These are phyloP conservation scores for Blastocystis sp. DNA, from an alignment of 352 stramenopile species.

Conservation along the genomic window DNA sequence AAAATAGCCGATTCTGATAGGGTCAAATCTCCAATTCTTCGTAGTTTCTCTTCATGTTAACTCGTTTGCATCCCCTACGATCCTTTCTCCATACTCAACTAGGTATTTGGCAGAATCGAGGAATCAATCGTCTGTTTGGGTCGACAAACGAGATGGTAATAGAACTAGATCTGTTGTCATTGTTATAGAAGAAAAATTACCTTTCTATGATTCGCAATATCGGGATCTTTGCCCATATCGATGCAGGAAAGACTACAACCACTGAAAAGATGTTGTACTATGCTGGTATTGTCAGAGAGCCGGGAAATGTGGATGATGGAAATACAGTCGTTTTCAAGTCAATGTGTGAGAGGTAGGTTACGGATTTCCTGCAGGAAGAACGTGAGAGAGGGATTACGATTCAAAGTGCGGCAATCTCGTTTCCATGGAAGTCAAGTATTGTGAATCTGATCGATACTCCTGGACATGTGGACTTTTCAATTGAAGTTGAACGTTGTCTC, in stretches of 20 bases:
- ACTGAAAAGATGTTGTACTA: constrained; percentile 97
- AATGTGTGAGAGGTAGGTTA: background rate
- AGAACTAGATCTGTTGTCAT: too few relatives aligned
- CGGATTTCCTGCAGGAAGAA: constrained; percentile 82
- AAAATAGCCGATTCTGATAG: background rate
- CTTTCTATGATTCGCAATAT: constrained; percentile 83
- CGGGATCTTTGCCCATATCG: constrained; percentile 95
- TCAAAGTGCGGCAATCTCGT: constrained; percentile 86
- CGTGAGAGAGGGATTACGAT: constrained; percentile 96
- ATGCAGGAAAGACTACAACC: constrained; percentile 94
- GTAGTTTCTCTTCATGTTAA: background rate
- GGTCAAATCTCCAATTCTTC: background rate
- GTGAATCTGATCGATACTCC: constrained; percentile 97
- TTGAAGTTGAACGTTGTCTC: constrained; percentile 91
- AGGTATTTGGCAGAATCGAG: too few relatives aligned
- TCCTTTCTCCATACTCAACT: too few relatives aligned
- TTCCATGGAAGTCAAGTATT: constrained; percentile 82
- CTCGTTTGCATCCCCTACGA: too few relatives aligned
- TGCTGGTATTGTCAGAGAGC: constrained; percentile 83
- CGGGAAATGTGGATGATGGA: constrained; percentile 82
- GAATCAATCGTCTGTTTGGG: too few relatives aligned
- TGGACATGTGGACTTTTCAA: constrained; percentile 92
- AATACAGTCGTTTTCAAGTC: constrained; percentile 68
- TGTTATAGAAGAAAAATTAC: constrained; percentile 9
- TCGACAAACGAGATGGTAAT: too few relatives aligned